A percentile compares a stretch with the other conserved stretches of the same genome.
Conservation (phyloP, 2,329 filamentous ascomycete genomes). For the Hypoxylon sp. region DNA sequence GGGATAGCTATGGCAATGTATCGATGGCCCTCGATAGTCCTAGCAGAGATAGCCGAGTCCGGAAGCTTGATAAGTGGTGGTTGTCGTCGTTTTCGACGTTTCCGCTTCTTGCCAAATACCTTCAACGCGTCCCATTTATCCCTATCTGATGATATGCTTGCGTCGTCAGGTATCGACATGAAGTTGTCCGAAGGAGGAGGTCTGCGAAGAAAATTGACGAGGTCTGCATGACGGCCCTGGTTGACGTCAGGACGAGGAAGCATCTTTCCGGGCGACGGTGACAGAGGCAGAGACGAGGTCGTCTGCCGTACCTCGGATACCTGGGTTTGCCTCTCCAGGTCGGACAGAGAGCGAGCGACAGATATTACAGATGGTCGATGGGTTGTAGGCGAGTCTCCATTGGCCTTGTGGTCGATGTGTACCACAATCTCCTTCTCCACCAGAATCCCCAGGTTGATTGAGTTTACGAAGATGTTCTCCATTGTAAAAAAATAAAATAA, state of each 20-base stretch:
- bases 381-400: constrained; percentile 12
- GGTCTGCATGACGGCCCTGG: constrained; percentile 33
- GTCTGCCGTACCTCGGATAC: constrained; percentile 16
- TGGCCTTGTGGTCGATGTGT: constrained; percentile 22
- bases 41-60: constrained; percentile 64
- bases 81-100: constrained; percentile 38
- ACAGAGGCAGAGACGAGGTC: constrained; percentile 5
- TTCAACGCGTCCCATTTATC: constrained; percentile 55
- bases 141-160: constrained; percentile 36
- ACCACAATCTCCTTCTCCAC: constrained; percentile 33
- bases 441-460: constrained; percentile 29
- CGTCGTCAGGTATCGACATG: constrained; percentile 55
- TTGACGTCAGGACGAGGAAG: constrained; percentile 28
- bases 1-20: constrained; percentile 71
- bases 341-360: constrained; percentile 29
- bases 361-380: constrained; percentile 26
- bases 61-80: constrained; percentile 54
- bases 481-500: constrained; percentile 19
- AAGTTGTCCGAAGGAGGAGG: constrained; percentile 59
- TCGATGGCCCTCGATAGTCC: constrained; percentile 61
- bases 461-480: constrained; percentile 24
- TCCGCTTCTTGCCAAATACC: constrained; percentile 51
- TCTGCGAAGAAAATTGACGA: constrained; percentile 60
- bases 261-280: constrained; percentile 16
- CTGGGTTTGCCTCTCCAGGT: constrained; percentile 13